Evolutionary conservation across 2,329 filamentous ascomycete genomes (phyloP).

Genomic region (Xylaria sp.): DNA sequence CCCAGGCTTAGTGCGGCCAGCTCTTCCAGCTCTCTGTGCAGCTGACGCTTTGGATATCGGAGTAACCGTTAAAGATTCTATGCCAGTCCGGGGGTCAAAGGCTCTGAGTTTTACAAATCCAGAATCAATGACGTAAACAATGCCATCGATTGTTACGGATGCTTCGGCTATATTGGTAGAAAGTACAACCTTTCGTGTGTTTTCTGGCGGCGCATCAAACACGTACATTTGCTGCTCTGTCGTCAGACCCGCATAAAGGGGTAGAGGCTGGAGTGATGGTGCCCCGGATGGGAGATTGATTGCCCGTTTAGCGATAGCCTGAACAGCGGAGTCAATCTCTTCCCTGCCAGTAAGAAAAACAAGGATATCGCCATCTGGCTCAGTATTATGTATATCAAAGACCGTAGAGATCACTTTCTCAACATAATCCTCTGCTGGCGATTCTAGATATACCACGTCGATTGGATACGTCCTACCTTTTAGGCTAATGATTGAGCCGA

Average conservation of each 20-base stretch:
- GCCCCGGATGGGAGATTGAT: conserved; percentile 68
- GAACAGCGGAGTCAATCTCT: conserved; percentile 86
- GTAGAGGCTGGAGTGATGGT: conserved; percentile 73
- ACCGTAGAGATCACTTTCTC: conserved; percentile 84
- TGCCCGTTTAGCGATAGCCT: conserved; percentile 79
- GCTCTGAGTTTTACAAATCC: conserved; percentile 91
- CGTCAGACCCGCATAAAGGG: conserved; percentile 87
- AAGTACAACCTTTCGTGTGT: conserved; percentile 90
- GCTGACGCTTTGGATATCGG: conserved; percentile 91
- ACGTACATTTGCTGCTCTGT: conserved; percentile 95
- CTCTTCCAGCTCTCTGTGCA: conserved; percentile 89
- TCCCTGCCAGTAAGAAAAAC: conserved; percentile 93
- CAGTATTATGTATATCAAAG: conserved; percentile 85
- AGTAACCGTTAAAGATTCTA: conserved; percentile 85
- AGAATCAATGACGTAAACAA: conserved; percentile 89
- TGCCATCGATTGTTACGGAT: conserved; percentile 91
- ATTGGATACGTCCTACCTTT: conserved; percentile 91
- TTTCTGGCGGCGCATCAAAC: conserved; percentile 83
- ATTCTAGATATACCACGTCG: conserved; percentile 82
- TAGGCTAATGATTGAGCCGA: conserved; percentile 77
- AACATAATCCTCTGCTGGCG: conserved; percentile 85
- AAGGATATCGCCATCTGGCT: conserved; percentile 85
- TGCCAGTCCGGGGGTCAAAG: conserved; percentile 84
- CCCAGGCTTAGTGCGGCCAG: conserved; percentile 86
- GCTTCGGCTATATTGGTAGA: conserved; percentile 97